Percentiles rank a stretch among this genome's conserved stretches.
Conservation (phyloP, 441 rosid species). For the Macaranga tanarius region DNA sequence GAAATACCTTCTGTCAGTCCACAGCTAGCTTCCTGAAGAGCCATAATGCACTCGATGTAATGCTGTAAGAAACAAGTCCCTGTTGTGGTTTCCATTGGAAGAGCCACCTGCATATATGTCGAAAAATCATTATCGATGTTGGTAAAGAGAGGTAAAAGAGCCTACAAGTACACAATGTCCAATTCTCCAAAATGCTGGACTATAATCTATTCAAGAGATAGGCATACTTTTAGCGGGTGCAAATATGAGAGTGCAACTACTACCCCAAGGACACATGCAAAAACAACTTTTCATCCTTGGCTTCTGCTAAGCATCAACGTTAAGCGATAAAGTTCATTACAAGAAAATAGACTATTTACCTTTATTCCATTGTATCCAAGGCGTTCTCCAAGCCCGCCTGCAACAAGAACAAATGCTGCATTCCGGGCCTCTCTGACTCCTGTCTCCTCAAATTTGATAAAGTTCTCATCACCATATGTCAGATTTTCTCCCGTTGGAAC, state of each 20-base stretch:
- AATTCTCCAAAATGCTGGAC: neutral
- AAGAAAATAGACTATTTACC: conserved; percentile 33
- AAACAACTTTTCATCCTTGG: neutral
- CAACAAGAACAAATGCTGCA: conserved; percentile 96
- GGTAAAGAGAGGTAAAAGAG: neutral
- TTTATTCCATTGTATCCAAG: conserved; percentile 98
- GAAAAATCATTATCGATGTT: neutral
- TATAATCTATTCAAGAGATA: neutral
- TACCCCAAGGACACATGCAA: neutral
- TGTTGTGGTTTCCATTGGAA: conserved; percentile 85
- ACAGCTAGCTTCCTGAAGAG: conserved; percentile 85
- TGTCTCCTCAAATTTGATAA: conserved; percentile 66
- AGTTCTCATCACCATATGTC: conserved; percentile 62
- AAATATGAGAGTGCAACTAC: neutral
- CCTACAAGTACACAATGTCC: neutral
- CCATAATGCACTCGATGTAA: conserved; percentile 77
- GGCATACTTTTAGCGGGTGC: too few species aligned
- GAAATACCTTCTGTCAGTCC: conserved; percentile 61
- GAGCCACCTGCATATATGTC: conserved; percentile 66
- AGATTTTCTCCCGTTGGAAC: conserved; percentile 89
- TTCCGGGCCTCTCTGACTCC: conserved; percentile 84
- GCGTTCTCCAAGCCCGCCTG: conserved; percentile 98
- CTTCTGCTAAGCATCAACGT: neutral
- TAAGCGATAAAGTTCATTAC: neutral
- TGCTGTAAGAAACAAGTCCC: conserved; percentile 83